A percentile compares a stretch with the other conserved stretches of the same genome.
Evolutionary conservation across 2,329 filamentous ascomycete species (phyloP).

Genomic region (Dactylonectria estremocensis): DNA sequence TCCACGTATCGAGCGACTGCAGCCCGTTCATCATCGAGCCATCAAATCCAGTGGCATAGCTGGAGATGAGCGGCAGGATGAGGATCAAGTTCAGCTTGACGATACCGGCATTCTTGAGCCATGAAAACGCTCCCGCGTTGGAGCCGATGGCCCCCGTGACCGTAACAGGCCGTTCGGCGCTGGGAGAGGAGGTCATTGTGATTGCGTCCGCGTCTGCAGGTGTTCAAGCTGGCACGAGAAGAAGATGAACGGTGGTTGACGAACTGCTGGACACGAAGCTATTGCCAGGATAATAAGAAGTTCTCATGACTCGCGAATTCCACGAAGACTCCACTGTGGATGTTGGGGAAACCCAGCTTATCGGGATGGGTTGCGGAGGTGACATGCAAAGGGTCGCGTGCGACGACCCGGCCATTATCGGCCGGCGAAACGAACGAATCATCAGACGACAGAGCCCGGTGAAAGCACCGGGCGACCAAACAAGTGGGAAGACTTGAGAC

Average conservation of each 20-base stretch:
- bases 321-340: no score
- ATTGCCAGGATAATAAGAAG: background rate
- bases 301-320: background rate
- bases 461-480: background rate
- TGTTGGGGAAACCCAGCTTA: background rate
- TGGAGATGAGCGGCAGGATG: constrained; percentile 19
- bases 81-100: constrained; percentile 22
- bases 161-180: constrained; percentile 8
- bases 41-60: constrained; percentile 36
- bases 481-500: background rate
- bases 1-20: constrained; percentile 13
- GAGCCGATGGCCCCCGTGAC: constrained; percentile 3
- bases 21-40: constrained; percentile 36
- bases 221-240: background rate
- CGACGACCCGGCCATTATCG: background rate
- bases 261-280: background rate
- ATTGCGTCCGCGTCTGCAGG: background rate
- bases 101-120: constrained; percentile 18
- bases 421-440: background rate
- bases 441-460: background rate
- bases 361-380: background rate
- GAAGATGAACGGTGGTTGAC: background rate
- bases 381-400: background rate
- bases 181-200: background rate
- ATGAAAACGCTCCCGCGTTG: constrained; percentile 11